Conservation (phyloP, 768 basidiomycete species). For the Tylopilus intermedius region DNA sequence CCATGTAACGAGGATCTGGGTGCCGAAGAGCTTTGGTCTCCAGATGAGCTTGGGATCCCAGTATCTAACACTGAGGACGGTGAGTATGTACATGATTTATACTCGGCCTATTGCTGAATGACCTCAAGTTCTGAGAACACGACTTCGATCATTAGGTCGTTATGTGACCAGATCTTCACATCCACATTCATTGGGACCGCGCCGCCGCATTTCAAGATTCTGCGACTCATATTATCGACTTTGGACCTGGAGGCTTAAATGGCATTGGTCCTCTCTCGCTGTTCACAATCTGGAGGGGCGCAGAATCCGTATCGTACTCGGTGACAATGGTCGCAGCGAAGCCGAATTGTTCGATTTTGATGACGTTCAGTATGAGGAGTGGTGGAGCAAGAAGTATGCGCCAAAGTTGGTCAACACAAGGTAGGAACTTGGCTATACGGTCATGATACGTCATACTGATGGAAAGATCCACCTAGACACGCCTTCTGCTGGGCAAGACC, state of each 20-base stretch:
- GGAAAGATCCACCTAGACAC: constrained; percentile 92
- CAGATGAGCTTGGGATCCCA: constrained; percentile 67
- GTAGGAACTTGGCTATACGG: constrained; percentile 33
- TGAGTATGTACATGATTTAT: constrained; percentile 35
- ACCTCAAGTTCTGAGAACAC: constrained; percentile 53
- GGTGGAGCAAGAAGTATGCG: constrained; percentile 88
- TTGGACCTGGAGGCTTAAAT: constrained; percentile 90
- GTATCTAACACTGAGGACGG: constrained; percentile 94
- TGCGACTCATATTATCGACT: constrained; percentile 93
- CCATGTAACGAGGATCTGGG: constrained; percentile 70
- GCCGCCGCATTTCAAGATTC: constrained; percentile 86
- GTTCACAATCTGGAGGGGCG: constrained; percentile 88
- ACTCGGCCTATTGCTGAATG: constrained; percentile 17
- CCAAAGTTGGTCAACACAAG: constrained; percentile 86
- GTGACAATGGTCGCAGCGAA: constrained; percentile 89
- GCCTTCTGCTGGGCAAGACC: constrained; percentile 93
- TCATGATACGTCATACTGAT: constrained; percentile 36
- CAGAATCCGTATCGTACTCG: constrained; percentile 84
- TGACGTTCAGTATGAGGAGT: constrained; percentile 69
- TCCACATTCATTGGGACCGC: constrained; percentile 88
- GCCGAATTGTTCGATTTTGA: constrained; percentile 75
- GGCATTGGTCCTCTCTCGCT: constrained; percentile 91
- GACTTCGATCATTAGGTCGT: constrained; percentile 74
- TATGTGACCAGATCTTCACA: constrained; percentile 93
- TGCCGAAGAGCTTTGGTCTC: constrained; percentile 73